Conservation (phyloP, 2,329 filamentous ascomycete genomes). For the Penicillium verrucosum region DNA sequence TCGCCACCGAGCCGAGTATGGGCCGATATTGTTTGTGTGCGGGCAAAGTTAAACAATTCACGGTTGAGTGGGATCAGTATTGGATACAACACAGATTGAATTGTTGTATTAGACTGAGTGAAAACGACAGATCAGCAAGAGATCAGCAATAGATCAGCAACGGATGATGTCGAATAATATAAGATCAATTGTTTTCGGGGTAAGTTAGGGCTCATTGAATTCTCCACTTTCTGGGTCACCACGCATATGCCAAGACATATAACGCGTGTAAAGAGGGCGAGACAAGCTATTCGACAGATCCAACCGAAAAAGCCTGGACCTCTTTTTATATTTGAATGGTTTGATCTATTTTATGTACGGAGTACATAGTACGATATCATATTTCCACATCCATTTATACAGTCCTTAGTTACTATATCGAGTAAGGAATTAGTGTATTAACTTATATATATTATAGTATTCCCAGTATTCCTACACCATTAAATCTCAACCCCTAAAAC, state of each 20-base stretch:
- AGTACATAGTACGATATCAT: not conserved
- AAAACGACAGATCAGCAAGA: not conserved
- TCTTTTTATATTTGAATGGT: not conserved
- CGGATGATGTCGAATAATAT: not conserved
- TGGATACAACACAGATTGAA: not conserved
- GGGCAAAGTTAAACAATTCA: not conserved
- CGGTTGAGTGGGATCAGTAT: not conserved
- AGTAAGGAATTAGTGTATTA: not conserved
- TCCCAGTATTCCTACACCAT: too few relatives aligned
- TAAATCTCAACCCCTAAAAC: not conserved
- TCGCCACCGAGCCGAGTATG: constrained; percentile 1
- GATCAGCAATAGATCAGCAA: not conserved
- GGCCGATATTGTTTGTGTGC: not conserved
- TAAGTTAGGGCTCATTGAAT: not conserved
- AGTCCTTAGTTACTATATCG: not conserved
- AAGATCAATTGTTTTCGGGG: not conserved
- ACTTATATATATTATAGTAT: too few relatives aligned
- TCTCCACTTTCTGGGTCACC: not conserved
- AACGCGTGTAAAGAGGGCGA: constrained; percentile 3
- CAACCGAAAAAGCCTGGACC: not conserved
- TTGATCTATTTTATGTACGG: too few relatives aligned
- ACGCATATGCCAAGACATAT: constrained; percentile 3
- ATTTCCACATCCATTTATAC: not conserved
- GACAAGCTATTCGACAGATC: constrained; percentile 1
- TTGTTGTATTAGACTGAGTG: not conserved